phyloP scores from a whole-genome alignment of 1,139 yeast genomes.

The Suhomyces maxii region DNA sequence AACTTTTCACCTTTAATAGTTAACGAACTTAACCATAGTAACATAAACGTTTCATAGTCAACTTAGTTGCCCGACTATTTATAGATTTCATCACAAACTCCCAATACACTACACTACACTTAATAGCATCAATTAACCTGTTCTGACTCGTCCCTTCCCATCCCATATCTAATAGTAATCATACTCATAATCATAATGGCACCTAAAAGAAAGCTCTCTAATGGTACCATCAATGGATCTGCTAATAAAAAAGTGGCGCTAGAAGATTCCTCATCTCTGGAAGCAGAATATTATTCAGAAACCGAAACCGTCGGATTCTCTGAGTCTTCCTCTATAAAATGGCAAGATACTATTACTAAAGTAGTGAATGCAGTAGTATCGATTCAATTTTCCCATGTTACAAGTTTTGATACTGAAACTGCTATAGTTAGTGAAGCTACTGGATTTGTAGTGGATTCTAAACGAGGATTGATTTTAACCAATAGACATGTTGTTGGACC shows the following conservation, averaged over 20 bases:
- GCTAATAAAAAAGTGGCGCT: slow-evolving; percentile 3
- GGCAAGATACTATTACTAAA: slow-evolving; percentile 81
- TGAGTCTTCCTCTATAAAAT: slow-evolving; percentile 22
- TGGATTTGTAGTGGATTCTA: slow-evolving; percentile 90
- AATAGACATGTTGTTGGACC: slow-evolving; percentile 95
- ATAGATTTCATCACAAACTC: no score
- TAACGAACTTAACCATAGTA: neutral
- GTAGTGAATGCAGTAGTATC: slow-evolving; percentile 89
- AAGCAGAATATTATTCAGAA: slow-evolving; percentile 5
- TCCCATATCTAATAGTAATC: no score
- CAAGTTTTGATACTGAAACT: slow-evolving; percentile 81
- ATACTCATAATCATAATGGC: neutral
- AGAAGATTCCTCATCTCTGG: slow-evolving; percentile 6
- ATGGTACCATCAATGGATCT: slow-evolving; percentile 9
- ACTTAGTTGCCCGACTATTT: neutral
- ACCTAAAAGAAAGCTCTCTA: slow-evolving; percentile 11
- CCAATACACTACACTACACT: no score
- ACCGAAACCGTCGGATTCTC: slow-evolving; percentile 3
- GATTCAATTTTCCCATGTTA: slow-evolving; percentile 84
- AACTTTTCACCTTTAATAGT: slow-evolving; percentile 9
- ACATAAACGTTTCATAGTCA: neutral
- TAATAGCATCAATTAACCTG: no score
- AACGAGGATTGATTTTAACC: slow-evolving; percentile 78
- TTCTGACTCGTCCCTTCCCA: no score
- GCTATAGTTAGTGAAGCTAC: slow-evolving; percentile 88